Evolutionary conservation across 1,284 basidiomycete genomes (phyloP), one percentile per base, ranked within the genome.

Genomic region (Heterobasidion annosum): DNA sequence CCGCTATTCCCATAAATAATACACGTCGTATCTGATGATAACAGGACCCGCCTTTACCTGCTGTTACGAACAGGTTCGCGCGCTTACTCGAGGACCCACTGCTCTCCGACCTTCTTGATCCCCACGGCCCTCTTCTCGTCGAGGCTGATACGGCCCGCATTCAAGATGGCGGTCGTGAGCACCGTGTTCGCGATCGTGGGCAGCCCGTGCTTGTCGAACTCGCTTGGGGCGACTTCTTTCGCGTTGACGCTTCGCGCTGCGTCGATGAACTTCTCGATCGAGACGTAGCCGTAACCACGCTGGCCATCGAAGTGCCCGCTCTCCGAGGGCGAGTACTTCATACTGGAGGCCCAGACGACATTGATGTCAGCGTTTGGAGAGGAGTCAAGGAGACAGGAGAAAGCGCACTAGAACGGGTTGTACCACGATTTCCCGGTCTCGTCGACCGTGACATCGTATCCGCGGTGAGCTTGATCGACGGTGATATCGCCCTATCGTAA

Each of bases 251-350:
- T 78, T 48, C 83, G 79, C 46, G 83, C 80, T 9, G 88, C 88
- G 66, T 88, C 89, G 66, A 95, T 76, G 70, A 96, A 96, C 72
- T 92, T 94, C 70, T 95, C 93, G 62, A 96, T 88, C 16, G 91
- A 93, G 61, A 94, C 75, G 68, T 96, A 81, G 63, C 88, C 93
- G 68, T 96, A 97, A 5, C 93, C 93, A 56, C 86, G 82, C 70
- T 95, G 93, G 40, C 92, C 92, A 63, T 95, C 92, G 66, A 96
- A 96, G 72, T 90, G 89, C 12, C 93, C 93, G 56, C 82, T 87
- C 70, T 90, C 89, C 55, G 90, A 92, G 0, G 92, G 91, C 50
- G 91, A 89, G 71, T 96, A 96, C 66, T 94, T 93, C 87, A 94
- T 93, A 72, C 86, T 88, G 68, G 46, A 43, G 34, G 53, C 33